Base-by-base conservation (phyloP, 768 basidiomycete genomes). In the Pholiota molesta region DNA sequence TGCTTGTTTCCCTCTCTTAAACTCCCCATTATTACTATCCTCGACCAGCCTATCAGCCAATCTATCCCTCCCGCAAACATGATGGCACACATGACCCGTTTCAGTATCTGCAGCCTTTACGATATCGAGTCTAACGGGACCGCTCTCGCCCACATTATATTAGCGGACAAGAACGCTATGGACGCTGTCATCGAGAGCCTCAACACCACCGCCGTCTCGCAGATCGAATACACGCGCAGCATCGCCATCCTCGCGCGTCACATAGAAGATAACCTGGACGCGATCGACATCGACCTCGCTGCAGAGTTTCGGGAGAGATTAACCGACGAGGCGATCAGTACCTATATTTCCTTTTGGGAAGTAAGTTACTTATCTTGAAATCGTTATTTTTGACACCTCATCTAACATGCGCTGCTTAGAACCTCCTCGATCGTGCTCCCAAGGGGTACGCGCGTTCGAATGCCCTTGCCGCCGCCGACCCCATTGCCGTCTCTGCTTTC, bases 401-500 rank as follows among this genome's bases (percentile, higher is more conserved):
- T 35, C 35, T 37, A 4, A 37, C 33, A 35, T 35, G 33, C 33
- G 35, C 35, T 37, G 14, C 5, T 5, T 14, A 37, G 35, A 11
- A 13, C 6, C 10, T 14, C 35, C 11, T 37, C 35, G 9, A 9
- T 16, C 11, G 14, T 4, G 14, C 9, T 11, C 35, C 6, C 13
- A 37, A 37, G 3, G 3, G 10, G 2, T 37, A 37, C 35, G 11
- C 35, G 9, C 13, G 1, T 3, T 52, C 49, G 10, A 31, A 17
- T 1, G 11, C 17, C 1, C 13, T 52, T 9, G 26, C 31, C 11
- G 17, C 44, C 10, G 42, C 57, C 42, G 59, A 64, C 23, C 60
- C 61, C 17, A 19, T 55, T 2, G 64, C 64, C 9, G 45, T 65
- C 9, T 40, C 53, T 31, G 57, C 61, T 9, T 60, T 62, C 39